A percentile compares a stretch with the other conserved stretches of the same genome.
phyloP scores from a whole-genome alignment of 1,139 yeast genomes.

The Sugiyamaella neomexicana region DNA sequence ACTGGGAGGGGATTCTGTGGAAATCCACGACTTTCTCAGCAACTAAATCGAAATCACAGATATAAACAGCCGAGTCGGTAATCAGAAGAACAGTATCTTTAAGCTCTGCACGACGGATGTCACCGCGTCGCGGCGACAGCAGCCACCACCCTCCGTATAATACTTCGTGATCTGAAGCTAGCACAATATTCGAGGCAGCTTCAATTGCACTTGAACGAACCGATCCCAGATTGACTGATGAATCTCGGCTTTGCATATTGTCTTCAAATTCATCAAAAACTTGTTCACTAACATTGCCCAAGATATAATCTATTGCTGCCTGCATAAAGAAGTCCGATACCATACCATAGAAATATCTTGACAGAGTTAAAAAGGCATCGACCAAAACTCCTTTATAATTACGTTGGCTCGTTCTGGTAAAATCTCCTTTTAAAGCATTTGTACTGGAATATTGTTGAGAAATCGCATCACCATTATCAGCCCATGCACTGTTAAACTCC shows the following conservation, averaged over 20 bases:
- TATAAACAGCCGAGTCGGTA: slow-evolving; percentile 28
- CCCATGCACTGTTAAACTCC: slow-evolving; percentile 44
- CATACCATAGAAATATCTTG: slow-evolving; percentile 46
- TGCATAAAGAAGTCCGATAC: slow-evolving; percentile 47
- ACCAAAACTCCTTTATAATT: slow-evolving; percentile 44
- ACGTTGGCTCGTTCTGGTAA: slow-evolving; percentile 45
- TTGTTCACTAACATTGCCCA: slow-evolving; percentile 40
- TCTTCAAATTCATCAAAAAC: slow-evolving; percentile 45
- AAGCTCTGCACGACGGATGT: slow-evolving; percentile 25
- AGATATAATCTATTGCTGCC: slow-evolving; percentile 43
- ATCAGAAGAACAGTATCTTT: slow-evolving; percentile 29
- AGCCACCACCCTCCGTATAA: slow-evolving; percentile 32
- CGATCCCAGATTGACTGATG: slow-evolving; percentile 34
- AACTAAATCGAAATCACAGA: slow-evolving; percentile 30
- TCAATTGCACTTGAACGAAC: slow-evolving; percentile 30
- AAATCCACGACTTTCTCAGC: slow-evolving; percentile 30
- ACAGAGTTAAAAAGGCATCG: slow-evolving; percentile 45
- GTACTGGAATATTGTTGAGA: slow-evolving; percentile 48
- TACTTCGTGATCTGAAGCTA: slow-evolving; percentile 25
- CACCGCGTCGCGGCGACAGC: slow-evolving; percentile 25
- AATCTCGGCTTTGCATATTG: slow-evolving; percentile 39
- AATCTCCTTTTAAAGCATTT: slow-evolving; percentile 49
- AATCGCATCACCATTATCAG: slow-evolving; percentile 49
- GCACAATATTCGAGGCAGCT: slow-evolving; percentile 27
- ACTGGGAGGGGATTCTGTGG: slow-evolving; percentile 23